Percentiles rank a stretch among this genome's conserved stretches.
Conservation (phyloP, 805 yeast species). For the Hanseniaspora nectarophila region DNA sequence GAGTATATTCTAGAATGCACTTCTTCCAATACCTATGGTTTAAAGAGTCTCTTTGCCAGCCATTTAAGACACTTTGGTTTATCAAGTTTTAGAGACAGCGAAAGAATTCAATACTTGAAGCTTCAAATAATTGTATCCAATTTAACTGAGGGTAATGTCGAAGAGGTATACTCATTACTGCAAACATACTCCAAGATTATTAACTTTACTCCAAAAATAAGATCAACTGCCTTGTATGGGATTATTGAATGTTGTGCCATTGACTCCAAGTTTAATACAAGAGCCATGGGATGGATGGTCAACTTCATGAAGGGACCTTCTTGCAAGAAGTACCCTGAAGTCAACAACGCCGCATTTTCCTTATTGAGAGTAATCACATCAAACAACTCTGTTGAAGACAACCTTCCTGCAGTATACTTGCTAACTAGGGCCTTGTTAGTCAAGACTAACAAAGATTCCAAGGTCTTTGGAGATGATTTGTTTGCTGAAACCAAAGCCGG, state of each 20-base stretch:
- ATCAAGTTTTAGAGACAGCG: constrained; percentile 40
- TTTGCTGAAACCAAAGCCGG: constrained; percentile 57
- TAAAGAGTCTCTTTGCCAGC: constrained; percentile 23
- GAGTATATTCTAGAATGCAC: background rate
- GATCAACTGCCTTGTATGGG: constrained; percentile 43
- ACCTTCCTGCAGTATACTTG: constrained; percentile 44
- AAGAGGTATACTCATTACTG: constrained; percentile 46
- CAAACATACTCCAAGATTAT: constrained; percentile 40
- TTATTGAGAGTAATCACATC: constrained; percentile 66
- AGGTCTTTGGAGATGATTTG: constrained; percentile 17
- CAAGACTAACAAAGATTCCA: background rate
- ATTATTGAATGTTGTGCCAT: constrained; percentile 50
- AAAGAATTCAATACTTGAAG: constrained; percentile 39
- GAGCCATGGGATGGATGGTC: constrained; percentile 50
- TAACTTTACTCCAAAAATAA: constrained; percentile 23
- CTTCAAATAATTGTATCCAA: constrained; percentile 49
- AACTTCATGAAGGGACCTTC: constrained; percentile 1
- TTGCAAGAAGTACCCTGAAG: constrained; percentile 17
- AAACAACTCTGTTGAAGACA: constrained; percentile 37
- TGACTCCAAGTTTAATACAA: constrained; percentile 38
- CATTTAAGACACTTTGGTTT: constrained; percentile 41
- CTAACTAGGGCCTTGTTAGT: constrained; percentile 32
- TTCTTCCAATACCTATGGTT: background rate
- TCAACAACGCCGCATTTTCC: constrained; percentile 55
- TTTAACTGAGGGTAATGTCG: constrained; percentile 42